A percentile compares a stretch with the other conserved stretches of the same genome.
Evolutionary conservation across 2,329 filamentous ascomycete genomes (phyloP).

Genomic region (Chaetomiaceae sp.): DNA sequence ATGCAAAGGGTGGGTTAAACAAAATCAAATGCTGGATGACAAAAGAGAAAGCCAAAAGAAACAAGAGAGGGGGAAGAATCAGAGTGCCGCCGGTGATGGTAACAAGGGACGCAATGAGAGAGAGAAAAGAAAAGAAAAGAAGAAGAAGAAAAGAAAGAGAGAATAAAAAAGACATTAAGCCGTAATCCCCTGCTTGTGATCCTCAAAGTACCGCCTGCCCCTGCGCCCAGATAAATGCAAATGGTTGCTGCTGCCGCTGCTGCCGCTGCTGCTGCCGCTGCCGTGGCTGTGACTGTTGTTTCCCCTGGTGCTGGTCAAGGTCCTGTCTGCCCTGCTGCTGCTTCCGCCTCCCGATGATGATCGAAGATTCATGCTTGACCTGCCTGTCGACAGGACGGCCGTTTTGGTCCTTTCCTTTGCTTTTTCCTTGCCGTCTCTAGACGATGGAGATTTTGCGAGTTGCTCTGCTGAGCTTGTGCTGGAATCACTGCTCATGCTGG

Average conservation of each 20-base stretch:
- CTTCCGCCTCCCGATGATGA: neutral
- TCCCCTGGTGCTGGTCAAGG: neutral
- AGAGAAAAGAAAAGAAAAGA: neutral
- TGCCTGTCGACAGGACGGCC: neutral
- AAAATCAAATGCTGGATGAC: no score
- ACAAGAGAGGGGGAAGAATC: neutral
- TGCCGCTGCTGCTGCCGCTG: neutral
- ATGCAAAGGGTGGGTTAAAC: no score
- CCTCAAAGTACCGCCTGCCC: slow-evolving; percentile 13
- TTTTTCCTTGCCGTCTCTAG: neutral
- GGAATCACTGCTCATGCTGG: neutral
- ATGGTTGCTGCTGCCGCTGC: slow-evolving; percentile 9
- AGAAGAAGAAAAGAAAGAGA: neutral
- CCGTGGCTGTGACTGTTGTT: neutral
- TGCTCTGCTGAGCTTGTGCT: neutral
- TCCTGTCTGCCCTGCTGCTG: neutral
- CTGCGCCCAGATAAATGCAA: slow-evolving; percentile 19
- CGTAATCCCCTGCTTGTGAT: slow-evolving; percentile 19
- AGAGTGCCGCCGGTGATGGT: neutral
- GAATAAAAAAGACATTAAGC: neutral
- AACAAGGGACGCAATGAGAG: neutral
- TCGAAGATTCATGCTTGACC: neutral
- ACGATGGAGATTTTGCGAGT: neutral
- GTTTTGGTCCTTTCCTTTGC: neutral
- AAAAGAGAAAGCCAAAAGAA: no score